Evolutionary conservation across 2,329 filamentous ascomycete genomes (phyloP).

Genomic region (Aurifilum marmelostoma): DNA sequence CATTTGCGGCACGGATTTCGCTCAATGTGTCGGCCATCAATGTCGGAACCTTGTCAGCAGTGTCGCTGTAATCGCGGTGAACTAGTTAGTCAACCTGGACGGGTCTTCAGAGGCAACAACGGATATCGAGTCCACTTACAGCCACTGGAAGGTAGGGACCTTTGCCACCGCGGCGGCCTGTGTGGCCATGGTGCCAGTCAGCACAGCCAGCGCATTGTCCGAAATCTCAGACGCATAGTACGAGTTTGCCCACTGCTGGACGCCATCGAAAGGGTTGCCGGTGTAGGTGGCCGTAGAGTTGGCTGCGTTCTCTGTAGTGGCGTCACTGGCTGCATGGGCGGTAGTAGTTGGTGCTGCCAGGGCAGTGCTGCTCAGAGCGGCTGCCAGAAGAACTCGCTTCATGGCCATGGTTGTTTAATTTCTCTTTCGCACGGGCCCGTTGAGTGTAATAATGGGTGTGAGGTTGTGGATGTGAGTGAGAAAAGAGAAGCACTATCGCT

Average conservation of each 20-base stretch:
- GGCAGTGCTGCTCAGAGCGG: constrained; percentile 42
- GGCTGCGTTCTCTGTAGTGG: constrained; percentile 35
- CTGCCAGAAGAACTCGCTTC: constrained; percentile 38
- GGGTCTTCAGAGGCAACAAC: not conserved
- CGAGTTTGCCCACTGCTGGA: constrained; percentile 56
- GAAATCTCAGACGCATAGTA: constrained; percentile 60
- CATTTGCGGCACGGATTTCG: constrained; percentile 40
- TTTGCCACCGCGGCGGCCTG: constrained; percentile 55
- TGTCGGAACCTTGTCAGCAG: constrained; percentile 50
- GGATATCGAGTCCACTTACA: constrained; percentile 41
- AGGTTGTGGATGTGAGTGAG: not conserved
- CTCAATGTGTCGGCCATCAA: constrained; percentile 49
- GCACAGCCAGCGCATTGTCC: constrained; percentile 61
- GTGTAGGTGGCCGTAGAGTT: constrained; percentile 45
- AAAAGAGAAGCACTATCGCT: not conserved
- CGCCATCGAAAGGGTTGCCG: constrained; percentile 59
- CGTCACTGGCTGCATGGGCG: constrained; percentile 31
- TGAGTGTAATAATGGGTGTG: not conserved
- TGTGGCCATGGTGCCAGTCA: constrained; percentile 58
- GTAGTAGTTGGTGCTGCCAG: constrained; percentile 43
- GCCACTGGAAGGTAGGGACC: constrained; percentile 57
- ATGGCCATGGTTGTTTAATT: constrained; percentile 32
- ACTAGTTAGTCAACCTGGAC: not conserved
- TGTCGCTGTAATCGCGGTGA: constrained; percentile 44
- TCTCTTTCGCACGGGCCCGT: constrained; percentile 12